Conservation (phyloP, 1,284 basidiomycete species). For the Trametes polyzona region DNA sequence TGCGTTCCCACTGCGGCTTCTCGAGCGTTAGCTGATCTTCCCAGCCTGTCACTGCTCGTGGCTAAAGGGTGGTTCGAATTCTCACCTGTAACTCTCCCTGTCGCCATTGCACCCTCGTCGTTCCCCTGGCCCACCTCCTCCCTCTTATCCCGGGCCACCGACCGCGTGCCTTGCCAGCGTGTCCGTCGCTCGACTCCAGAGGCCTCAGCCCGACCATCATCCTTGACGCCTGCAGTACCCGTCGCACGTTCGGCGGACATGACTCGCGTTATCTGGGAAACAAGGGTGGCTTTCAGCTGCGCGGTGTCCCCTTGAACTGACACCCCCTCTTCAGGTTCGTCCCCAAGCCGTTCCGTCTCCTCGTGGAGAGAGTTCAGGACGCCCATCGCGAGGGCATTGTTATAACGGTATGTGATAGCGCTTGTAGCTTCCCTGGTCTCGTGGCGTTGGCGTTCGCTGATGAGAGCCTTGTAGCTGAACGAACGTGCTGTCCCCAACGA, state of each 20-base stretch:
- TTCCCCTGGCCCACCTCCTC: background rate
- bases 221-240: background rate
- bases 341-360: too few relatives aligned
- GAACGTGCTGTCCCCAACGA: background rate
- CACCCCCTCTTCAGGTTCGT: background rate
- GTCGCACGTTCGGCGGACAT: background rate
- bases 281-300: background rate
- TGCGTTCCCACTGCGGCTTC: background rate
- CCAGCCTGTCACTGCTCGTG: too few relatives aligned
- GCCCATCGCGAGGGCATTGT: background rate
- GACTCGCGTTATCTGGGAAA: background rate
- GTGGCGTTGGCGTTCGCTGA: background rate
- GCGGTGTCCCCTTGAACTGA: background rate
- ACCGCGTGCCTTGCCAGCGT: background rate
- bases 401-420: constrained; percentile 6
- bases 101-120: background rate
- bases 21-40: background rate
- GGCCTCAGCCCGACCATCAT: background rate
- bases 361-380: background rate
- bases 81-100: background rate
- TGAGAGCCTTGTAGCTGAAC: background rate
- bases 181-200: background rate
- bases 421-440: constrained; percentile 4
- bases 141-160: background rate
- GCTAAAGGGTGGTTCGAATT: too few relatives aligned